Percentiles rank a stretch among this genome's conserved stretches.
Conservation (phyloP, 345 rosid genomes). For the Tarenaya hassleriana region DNA sequence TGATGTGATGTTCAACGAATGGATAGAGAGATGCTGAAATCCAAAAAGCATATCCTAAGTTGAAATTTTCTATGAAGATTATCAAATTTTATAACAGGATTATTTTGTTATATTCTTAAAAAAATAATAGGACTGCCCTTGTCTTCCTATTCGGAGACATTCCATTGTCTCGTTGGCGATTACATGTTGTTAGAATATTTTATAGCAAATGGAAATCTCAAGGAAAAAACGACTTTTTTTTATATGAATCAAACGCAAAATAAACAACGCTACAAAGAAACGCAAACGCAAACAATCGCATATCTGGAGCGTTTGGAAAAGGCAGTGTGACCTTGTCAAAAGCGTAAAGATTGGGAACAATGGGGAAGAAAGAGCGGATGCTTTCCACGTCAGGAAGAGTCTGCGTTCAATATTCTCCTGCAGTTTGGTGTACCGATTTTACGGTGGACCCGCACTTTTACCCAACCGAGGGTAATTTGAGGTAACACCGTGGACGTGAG, state of each 20-base stretch:
- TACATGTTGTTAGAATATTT: slow-evolving; percentile 18
- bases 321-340: no score
- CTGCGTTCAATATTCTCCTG: slow-evolving; percentile 16
- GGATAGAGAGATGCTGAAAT: slow-evolving; percentile 24
- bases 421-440: slow-evolving; percentile 23
- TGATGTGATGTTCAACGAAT: slow-evolving; percentile 19
- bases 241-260: no score
- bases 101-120: no score
- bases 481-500: slow-evolving; percentile 13
- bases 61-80: slow-evolving; percentile 18
- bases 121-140: slow-evolving; percentile 10
- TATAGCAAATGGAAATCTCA: slow-evolving; percentile 2
- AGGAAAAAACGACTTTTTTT: not conserved
- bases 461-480: no score
- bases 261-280: no score
- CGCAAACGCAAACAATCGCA: no score
- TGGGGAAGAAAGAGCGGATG: no score
- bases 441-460: no score
- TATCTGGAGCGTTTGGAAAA: no score
- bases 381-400: not conserved
- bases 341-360: no score
- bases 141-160: slow-evolving; percentile 29
- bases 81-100: no score
- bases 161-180: slow-evolving; percentile 16
- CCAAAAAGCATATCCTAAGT: slow-evolving; percentile 27